A percentile compares a stretch with the other conserved stretches of the same genome.
Conservation (phyloP, 306 rosid species). For the Cyamopsis tetragonoloba region DNA sequence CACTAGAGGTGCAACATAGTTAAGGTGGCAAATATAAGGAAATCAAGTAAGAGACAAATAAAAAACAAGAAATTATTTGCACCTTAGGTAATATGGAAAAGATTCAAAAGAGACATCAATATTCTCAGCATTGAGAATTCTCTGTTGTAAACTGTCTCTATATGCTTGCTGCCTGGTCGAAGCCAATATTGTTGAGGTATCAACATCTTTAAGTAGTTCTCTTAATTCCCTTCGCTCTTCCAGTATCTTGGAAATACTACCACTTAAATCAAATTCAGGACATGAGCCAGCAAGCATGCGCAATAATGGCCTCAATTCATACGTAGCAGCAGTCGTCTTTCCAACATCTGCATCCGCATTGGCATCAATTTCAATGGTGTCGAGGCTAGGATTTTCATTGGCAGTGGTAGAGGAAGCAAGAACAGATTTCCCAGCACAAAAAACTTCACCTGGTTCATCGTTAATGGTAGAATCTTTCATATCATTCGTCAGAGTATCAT, state of each 20-base stretch:
- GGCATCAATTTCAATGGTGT: slow-evolving; percentile 49
- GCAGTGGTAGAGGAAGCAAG: slow-evolving; percentile 47
- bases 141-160: slow-evolving; percentile 62
- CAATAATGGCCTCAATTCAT: slow-evolving; percentile 54
- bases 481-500: slow-evolving; percentile 46
- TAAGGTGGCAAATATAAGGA: not conserved
- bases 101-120: slow-evolving; percentile 70
- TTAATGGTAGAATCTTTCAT: slow-evolving; percentile 48
- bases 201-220: slow-evolving; percentile 59
- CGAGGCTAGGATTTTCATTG: slow-evolving; percentile 50
- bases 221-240: slow-evolving; percentile 56
- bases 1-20: not conserved
- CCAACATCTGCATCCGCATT: slow-evolving; percentile 41
- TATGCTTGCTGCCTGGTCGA: slow-evolving; percentile 67
- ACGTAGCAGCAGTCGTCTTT: slow-evolving; percentile 42
- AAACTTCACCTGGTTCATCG: slow-evolving; percentile 45
- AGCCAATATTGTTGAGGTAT: slow-evolving; percentile 44
- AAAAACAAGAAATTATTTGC: not conserved
- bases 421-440: slow-evolving; percentile 49
- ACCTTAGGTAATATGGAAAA: slow-evolving; percentile 94
- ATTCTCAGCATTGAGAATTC: slow-evolving; percentile 60
- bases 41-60: slow-evolving; percentile 5
- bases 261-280: slow-evolving; percentile 51
- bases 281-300: slow-evolving; percentile 57
- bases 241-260: slow-evolving; percentile 58